These are phyloP conservation scores for Penicillium riverlandense DNA, from an alignment of 495 filamentous ascomycete genomes.

Conservation along the genomic window DNA sequence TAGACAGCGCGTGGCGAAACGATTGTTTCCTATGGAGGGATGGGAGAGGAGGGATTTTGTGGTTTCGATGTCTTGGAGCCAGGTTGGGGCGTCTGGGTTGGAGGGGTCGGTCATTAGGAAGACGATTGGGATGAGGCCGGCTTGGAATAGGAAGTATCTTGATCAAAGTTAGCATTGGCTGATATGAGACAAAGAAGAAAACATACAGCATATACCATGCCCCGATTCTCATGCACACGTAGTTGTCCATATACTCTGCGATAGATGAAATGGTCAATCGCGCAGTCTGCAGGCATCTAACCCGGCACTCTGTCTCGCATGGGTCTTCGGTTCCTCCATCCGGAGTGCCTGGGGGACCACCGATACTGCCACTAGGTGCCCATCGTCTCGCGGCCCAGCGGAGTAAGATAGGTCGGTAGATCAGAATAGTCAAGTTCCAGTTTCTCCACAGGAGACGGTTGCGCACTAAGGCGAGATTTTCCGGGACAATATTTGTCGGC, in stretches of 20 bases:
- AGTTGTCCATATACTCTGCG: conserved; percentile 34
- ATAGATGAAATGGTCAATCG: conserved; percentile 38
- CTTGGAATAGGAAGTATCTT: conserved; percentile 50
- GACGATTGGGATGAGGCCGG: conserved; percentile 42
- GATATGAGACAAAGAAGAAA: neutral
- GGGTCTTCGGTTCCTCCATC: conserved; percentile 29
- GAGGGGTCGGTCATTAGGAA: conserved; percentile 42
- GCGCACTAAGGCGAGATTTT: conserved; percentile 30
- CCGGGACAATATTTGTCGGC: conserved; percentile 20
- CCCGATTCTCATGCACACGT: conserved; percentile 35
- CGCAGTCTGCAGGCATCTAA: conserved; percentile 37
- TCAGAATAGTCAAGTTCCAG: conserved; percentile 45
- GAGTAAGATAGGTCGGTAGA: conserved; percentile 46
- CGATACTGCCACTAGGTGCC: conserved; percentile 21
- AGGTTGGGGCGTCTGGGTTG: conserved; percentile 32
- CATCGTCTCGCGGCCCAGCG: conserved; percentile 39
- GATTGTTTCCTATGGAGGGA: conserved; percentile 34
- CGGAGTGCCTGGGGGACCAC: conserved; percentile 17
- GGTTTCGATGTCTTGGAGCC: conserved; percentile 41
- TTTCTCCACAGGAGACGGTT: conserved; percentile 42
- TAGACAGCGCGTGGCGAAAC: conserved; percentile 35
- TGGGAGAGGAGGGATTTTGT: conserved; percentile 39
- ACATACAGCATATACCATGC: conserved; percentile 48
- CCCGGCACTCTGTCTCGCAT: conserved; percentile 33
- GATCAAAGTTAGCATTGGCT: neutral